Conservation (phyloP, 371 early-diverging fungal species). For the Parasitella parasitica region DNA sequence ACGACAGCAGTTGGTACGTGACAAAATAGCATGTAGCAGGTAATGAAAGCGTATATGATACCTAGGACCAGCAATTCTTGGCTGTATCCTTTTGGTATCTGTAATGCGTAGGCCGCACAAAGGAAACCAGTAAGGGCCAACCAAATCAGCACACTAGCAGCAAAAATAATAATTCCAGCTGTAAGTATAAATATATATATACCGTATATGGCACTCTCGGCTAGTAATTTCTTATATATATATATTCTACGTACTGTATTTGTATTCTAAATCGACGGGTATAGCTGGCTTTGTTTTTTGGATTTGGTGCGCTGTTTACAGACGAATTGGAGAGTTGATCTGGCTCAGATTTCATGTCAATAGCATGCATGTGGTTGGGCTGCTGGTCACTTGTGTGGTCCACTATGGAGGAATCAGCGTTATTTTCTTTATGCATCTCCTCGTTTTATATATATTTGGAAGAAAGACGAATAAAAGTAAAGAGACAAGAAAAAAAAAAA, state of each 20-base stretch:
- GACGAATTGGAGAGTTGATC: not conserved
- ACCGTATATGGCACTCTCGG: no score
- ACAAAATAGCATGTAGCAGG: constrained; percentile 32
- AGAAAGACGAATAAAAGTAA: not conserved
- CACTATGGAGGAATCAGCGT: not conserved
- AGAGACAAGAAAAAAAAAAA: no score
- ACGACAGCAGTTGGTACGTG: constrained; percentile 29
- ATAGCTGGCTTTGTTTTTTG: not conserved
- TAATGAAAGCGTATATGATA: constrained; percentile 26
- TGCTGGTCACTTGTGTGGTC: not conserved
- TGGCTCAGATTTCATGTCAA: not conserved
- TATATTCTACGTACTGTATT: not conserved
- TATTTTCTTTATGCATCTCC: not conserved
- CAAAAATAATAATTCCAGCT: no score
- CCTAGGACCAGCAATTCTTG: constrained; percentile 31
- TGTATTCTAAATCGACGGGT: not conserved
- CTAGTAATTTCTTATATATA: no score
- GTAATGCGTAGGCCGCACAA: constrained; percentile 23
- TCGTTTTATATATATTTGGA: not conserved
- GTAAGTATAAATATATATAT: no score
- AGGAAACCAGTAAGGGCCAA: constrained; percentile 26
- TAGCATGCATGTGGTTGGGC: not conserved
- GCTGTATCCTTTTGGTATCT: constrained; percentile 35
- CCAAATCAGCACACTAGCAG: constrained; percentile 27
- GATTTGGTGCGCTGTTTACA: not conserved